Base-by-base conservation (phyloP, 208 protist genomes). In the Phytomonas serpens region DNA sequence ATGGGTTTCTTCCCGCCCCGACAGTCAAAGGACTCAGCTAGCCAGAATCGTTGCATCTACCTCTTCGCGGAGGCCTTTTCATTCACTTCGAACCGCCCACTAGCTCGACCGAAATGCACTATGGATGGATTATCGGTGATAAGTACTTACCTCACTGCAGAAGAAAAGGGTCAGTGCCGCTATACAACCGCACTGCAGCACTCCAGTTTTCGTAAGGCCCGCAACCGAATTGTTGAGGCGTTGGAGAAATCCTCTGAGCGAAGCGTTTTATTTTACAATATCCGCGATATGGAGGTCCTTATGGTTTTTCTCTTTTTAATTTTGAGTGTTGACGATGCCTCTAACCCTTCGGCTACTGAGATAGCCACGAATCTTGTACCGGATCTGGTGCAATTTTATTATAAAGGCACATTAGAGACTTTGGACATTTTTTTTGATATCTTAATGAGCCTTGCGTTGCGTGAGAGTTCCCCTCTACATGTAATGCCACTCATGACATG, bases 261-360 rank as follows among this genome's bases (percentile, higher is more conserved):
- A 40, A 93, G 87, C 74, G 91, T 96, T 30, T 81, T 96, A 11
- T 96, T 96, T 77, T 96, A 94, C 75, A 83, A 86, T 33, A 79
- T 77, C 33, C 77, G 77, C 23, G 91, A 96, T 77, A 93, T 93
- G 82, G 81, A 94, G 34, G 77, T 94, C 19, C 72, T 96, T 19
- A 77, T 96, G 32, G 75, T 77, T n/a, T 77, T 96, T 14, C 73
- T 94, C 11, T 96, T 96, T 68, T 62, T 96, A 27, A 75, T 96
- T 19, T 75, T 96, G 71, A 94, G 87, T 71, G 79, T 85, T 33
- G 91, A 96, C 74, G 91, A 96, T 77, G 70, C 81, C 27, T 87
- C 76, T 2, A 96, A 96, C 75, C 78, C 74, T 31, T 87, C 91
- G 19, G 88, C 91, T 11, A 74, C 77, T 32, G 63, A 52, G 32